Base-by-base conservation (phyloP, 2,329 filamentous ascomycete genomes). In the Aureobasidium pullulans region DNA sequence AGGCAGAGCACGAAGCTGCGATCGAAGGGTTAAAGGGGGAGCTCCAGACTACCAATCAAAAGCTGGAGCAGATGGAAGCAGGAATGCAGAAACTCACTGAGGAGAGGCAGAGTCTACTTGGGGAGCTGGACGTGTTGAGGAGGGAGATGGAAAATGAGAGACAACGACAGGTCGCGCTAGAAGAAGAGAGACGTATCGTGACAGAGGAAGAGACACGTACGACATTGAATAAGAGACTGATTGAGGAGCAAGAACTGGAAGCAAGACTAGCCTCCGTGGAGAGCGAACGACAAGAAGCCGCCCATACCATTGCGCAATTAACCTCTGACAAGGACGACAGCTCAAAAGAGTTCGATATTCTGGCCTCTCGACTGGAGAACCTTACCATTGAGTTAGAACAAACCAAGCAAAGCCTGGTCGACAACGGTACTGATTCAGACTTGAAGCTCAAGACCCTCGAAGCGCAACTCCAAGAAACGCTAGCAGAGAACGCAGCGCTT, bases 371-470 rank as follows among this genome's bases (percentile, higher is more conserved):
- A 23, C 10, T 63, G 44, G 58, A 60, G 8, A 57, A 59, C 34
- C 37, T 57, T 42, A 42, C 49, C 11, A 47, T 63, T 44, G 60
- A 63, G 48, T 49, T 63, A 47, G 62, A 61, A 29, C 56, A 59
- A 40, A 42, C 57, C n/a, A 59, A 62, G 40, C 39, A 47, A 52
- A 32, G 34, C 40, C 46, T 57, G 42, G 40, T 50, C 43, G 37
- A 44, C 16, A 56, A 64, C 15, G 37, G 47, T 39, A 50, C 57
- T 42, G 62, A 61, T 9, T 42, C 54, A 37, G 58, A 57, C 16
- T 47, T 47, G 16, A 50, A 59, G 57, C 47, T 59, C 46, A 59
- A 36, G 32, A 39, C 28, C 37, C 42, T 48, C 34, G 36, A 59
- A 39, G 34, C 29, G 13, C 28, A 47, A 13, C 56, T 61, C 43